These are phyloP conservation scores for Suillus tomentosus DNA, from an alignment of 768 basidiomycete genomes.

Conservation along the genomic window DNA sequence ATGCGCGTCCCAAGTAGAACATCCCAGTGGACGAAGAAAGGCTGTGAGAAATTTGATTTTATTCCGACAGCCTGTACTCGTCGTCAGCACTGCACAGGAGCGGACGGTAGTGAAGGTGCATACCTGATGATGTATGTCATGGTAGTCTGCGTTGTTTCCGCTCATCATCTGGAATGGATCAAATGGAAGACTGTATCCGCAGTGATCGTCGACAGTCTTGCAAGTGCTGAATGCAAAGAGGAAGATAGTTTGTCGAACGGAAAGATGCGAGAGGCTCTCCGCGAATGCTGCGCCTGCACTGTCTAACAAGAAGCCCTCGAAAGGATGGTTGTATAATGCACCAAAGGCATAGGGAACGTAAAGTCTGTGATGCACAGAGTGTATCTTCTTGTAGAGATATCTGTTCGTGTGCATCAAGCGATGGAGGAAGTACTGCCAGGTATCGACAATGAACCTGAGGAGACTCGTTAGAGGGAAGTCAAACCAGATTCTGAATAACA, in stretches of 20 bases:
- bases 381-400: constrained; percentile 88
- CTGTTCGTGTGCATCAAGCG: constrained; percentile 89
- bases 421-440: constrained; percentile 98
- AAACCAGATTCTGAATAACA: constrained; percentile 22
- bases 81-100: not conserved
- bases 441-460: constrained; percentile 87
- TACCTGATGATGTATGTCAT: constrained; percentile 97
- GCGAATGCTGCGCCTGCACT: constrained; percentile 78
- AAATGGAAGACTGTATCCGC: constrained; percentile 86
- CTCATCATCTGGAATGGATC: constrained; percentile 89
- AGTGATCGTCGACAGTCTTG: constrained; percentile 97
- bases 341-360: constrained; percentile 98
- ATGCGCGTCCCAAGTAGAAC: constrained; percentile 76
- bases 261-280: constrained; percentile 66
- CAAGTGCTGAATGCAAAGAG: constrained; percentile 82
- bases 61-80: constrained; percentile 56
- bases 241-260: constrained; percentile 78
- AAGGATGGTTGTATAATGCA: constrained; percentile 94
- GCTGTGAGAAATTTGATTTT: constrained; percentile 92
- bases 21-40: constrained; percentile 95
- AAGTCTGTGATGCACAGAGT: constrained; percentile 93
- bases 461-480: constrained; percentile 5
- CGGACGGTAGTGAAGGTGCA: not conserved
- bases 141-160: constrained; percentile 92
- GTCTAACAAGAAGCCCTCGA: constrained; percentile 93